These are phyloP conservation scores for Hamamelis virginiana DNA, from an alignment of 164 flowering plant species.

Conservation along the genomic window DNA sequence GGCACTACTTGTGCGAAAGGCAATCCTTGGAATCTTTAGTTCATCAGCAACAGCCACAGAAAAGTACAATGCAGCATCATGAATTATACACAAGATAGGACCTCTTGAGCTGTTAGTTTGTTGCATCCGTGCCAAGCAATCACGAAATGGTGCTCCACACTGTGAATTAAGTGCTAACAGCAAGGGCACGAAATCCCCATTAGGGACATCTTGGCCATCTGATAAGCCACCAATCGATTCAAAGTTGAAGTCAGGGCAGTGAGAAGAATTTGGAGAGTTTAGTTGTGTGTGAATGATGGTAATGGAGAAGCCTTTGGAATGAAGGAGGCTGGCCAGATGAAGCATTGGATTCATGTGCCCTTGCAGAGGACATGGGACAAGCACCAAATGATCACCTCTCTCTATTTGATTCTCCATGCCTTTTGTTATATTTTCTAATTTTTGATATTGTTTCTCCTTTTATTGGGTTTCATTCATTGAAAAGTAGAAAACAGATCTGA, in stretches of 20 bases:
- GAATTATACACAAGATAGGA: not conserved
- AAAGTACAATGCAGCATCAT: conserved; percentile 2
- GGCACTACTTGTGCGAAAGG: conserved; percentile 1
- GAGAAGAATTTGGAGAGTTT: not conserved
- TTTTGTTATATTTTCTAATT: not conserved
- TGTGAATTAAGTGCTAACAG: not conserved
- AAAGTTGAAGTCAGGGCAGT: not conserved
- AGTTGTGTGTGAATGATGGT: not conserved
- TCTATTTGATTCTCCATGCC: not conserved
- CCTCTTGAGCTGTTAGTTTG: not conserved
- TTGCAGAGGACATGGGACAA: conserved; percentile 4
- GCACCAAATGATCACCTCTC: conserved; percentile 1
- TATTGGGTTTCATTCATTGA: too few species aligned
- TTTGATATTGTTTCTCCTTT: not conserved
- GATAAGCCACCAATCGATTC: not conserved
- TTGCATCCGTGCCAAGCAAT: not conserved
- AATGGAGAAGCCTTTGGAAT: not conserved
- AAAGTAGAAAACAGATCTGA: too few species aligned
- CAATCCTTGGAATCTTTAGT: not conserved
- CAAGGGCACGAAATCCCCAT: not conserved
- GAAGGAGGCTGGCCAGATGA: conserved; percentile 3
- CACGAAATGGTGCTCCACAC: not conserved
- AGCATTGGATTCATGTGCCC: conserved; percentile 10
- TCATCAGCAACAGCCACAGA: not conserved
- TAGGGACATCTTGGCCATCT: not conserved